Percentiles rank a stretch among this genome's conserved stretches.
These are phyloP conservation scores for Suzukiozyma palmioleophila DNA, from an alignment of 1,139 yeast genomes.

Conservation along the genomic window DNA sequence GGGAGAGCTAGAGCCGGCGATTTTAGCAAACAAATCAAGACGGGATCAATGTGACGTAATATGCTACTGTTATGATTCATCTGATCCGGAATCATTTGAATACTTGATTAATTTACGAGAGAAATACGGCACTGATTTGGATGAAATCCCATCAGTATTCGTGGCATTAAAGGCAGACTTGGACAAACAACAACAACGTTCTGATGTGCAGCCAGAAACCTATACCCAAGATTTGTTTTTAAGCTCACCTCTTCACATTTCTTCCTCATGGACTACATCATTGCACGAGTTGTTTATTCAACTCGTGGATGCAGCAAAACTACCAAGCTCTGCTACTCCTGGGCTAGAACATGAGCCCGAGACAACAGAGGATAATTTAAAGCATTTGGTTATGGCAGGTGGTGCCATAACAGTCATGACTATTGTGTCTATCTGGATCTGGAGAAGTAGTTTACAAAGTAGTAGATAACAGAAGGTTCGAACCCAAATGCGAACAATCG, in stretches of 20 bases:
- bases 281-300: constrained; percentile 81
- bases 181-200: constrained; percentile 90
- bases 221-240: constrained; percentile 64
- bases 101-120: constrained; percentile 66
- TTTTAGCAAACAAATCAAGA: constrained; percentile 65
- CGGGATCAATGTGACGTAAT: constrained; percentile 86
- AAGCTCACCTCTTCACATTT: constrained; percentile 75
- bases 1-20: constrained; percentile 82
- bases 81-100: constrained; percentile 93
- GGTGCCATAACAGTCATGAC: constrained; percentile 65
- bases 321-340: constrained; percentile 77
- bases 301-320: constrained; percentile 81
- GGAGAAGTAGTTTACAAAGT: constrained; percentile 34
- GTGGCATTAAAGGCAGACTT: constrained; percentile 93
- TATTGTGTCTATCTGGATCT: constrained; percentile 55
- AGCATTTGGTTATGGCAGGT: constrained; percentile 53
- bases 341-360: constrained; percentile 70
- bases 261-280: constrained; percentile 86
- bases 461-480: background rate
- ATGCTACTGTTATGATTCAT: constrained; percentile 86
- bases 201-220: constrained; percentile 81
- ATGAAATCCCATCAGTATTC: constrained; percentile 74
- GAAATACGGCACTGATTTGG: constrained; percentile 49
- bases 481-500: too few relatives aligned
- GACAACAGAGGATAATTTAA: constrained; percentile 40